Evolutionary conservation across 1,284 basidiomycete species (phyloP).

Genomic region (Cystobasidium pallidum): DNA sequence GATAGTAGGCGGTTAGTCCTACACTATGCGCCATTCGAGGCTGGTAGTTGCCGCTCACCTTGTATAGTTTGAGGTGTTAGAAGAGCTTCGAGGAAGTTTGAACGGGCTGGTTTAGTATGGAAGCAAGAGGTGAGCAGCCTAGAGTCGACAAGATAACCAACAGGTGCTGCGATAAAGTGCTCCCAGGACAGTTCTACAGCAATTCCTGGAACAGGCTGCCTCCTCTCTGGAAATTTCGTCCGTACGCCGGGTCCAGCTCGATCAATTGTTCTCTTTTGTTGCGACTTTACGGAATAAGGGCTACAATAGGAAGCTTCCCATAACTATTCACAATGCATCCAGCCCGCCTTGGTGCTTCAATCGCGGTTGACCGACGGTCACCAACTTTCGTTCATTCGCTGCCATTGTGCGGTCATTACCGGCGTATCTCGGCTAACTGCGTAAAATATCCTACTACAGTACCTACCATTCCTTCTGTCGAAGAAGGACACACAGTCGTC

Average conservation of each 20-base stretch:
- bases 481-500: too few relatives aligned
- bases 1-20: neutral
- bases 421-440: too few relatives aligned
- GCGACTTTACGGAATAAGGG: neutral
- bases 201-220: too few relatives aligned
- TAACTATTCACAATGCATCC: neutral
- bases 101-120: neutral
- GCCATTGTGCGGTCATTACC: neutral
- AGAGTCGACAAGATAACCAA: neutral
- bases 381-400: neutral
- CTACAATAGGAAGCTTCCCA: neutral
- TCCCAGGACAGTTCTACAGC: too few relatives aligned
- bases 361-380: neutral
- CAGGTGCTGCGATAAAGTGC: too few relatives aligned
- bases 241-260: neutral
- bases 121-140: neutral
- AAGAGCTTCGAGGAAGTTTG: neutral
- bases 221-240: neutral
- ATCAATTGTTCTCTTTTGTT: conserved; percentile 12
- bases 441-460: too few relatives aligned
- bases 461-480: too few relatives aligned
- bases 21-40: too few relatives aligned
- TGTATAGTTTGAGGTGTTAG: too few relatives aligned
- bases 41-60: too few relatives aligned
- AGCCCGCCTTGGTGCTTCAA: neutral